Conservation (phyloP, 805 yeast species). For the Starmera amethionina region DNA sequence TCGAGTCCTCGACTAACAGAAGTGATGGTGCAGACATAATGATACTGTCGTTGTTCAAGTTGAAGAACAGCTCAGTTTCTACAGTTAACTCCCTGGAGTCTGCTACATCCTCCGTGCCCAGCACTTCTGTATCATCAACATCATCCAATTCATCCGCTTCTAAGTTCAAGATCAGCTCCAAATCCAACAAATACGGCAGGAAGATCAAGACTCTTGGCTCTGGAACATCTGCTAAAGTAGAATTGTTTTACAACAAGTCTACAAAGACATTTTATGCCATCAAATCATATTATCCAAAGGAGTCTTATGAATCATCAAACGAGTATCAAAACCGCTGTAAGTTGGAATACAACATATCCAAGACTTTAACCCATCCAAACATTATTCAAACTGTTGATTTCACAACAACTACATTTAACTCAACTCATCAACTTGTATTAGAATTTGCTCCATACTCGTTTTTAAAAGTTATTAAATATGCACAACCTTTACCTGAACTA, state of each 20-base stretch:
- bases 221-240: constrained; percentile 27
- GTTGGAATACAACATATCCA: constrained; percentile 70
- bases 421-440: constrained; percentile 60
- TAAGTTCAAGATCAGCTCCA: too few relatives aligned
- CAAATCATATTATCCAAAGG: constrained; percentile 33
- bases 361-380: constrained; percentile 61
- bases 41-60: too few relatives aligned
- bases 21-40: too few relatives aligned
- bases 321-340: constrained; percentile 67
- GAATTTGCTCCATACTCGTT: constrained; percentile 85
- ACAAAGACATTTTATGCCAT: constrained; percentile 25
- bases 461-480: constrained; percentile 80
- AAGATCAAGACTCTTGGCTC: constrained; percentile 14
- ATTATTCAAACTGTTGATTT: constrained; percentile 68
- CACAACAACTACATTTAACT: constrained; percentile 40
- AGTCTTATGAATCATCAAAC: constrained; percentile 43
- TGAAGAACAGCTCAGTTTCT: too few relatives aligned
- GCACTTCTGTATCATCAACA: too few relatives aligned
- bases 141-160: too few relatives aligned
- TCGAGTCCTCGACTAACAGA: too few relatives aligned
- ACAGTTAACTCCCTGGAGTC: too few relatives aligned
- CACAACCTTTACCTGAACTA: constrained; percentile 42
- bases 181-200: constrained; percentile 9
- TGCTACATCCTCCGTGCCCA: too few relatives aligned
- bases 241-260: constrained; percentile 16